Base-by-base conservation (phyloP, 2,329 filamentous ascomycete species). In the Colletotrichum coccodes region DNA sequence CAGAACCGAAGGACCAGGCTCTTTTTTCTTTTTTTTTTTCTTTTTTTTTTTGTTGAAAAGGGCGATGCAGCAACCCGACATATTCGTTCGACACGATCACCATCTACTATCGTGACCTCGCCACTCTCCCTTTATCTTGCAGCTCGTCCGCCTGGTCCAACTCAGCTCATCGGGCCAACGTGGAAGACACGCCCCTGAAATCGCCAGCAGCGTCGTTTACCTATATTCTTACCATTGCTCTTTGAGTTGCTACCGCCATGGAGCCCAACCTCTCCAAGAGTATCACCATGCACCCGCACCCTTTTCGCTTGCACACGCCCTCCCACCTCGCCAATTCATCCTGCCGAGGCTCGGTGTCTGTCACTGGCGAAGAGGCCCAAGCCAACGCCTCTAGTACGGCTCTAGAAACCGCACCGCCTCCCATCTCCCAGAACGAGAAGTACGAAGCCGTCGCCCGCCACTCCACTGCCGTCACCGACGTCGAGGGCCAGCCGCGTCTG, bases 401-500 rank as follows among this genome's bases (percentile, higher is more conserved):
- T 47, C 77, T 86, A 57, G 83, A 86, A 74, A 74, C 79, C 47
- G 75, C 77, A 38, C 73, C 77, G 6, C 72, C 7, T 23, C 38
- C 34, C 21, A 18, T 18, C 28, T n/a, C 30, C 12, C 70, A 75
- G 5, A 71, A 70, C 14, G 80, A 82, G 26, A 75, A 76, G 4
- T 76, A 79, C 9, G 80, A 82, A 32, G 72, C 82, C 38, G 77
- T 83, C 16, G 81, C 81, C 69, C 83, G 84, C 59, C 84, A 86
- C 68, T 74, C 76, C 23, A 77, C 79, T 18, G 54, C 73, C 6
- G 71, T 75, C 23, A 78, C 76, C 23, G 86, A 89, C 59, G 80
- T 88, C 50, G 87, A 89, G 76, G 82, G 80, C 72, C 85, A 86
- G 72, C 75, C 85, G 49, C 83, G 83, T 44, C 80, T 88, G 8